Conservation (phyloP, 768 basidiomycete genomes). For the Boletellus emodensis region DNA sequence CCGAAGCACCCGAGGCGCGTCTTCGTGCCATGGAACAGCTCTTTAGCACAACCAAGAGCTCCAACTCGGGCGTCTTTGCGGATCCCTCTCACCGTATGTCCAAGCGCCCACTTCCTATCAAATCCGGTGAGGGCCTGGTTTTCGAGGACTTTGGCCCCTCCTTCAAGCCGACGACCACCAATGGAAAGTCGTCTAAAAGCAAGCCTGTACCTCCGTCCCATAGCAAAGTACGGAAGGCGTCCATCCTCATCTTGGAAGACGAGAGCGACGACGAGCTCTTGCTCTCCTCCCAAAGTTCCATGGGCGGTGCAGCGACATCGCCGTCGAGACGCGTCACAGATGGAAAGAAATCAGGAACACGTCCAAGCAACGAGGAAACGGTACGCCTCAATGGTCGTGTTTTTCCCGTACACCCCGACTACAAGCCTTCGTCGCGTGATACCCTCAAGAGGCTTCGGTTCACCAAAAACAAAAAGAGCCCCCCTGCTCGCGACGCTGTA, state of each 20-base stretch:
- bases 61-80: not conserved
- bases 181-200: conserved; percentile 3
- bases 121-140: conserved; percentile 23
- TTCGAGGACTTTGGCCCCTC: conserved; percentile 26
- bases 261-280: conserved; percentile 31
- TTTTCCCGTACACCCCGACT: conserved; percentile 23
- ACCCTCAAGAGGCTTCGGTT: conserved; percentile 24
- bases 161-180: conserved; percentile 8
- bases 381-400: conserved; percentile 14
- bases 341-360: not conserved
- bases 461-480: conserved; percentile 32
- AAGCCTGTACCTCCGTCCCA: not conserved
- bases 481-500: not conserved
- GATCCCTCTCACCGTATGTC: conserved; percentile 22
- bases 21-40: conserved; percentile 24
- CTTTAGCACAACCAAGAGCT: not conserved
- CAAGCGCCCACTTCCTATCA: conserved; percentile 21
- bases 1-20: not conserved
- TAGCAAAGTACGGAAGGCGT: not conserved
- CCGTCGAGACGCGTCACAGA: conserved; percentile 11
- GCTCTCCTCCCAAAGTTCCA: conserved; percentile 24
- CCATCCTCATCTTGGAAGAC: not conserved
- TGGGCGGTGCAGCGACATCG: conserved; percentile 6
- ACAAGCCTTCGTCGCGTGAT: conserved; percentile 10
- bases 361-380: conserved; percentile 3